Conservation (phyloP, 371 early-diverging fungal species). For the Mucor irregularis region DNA sequence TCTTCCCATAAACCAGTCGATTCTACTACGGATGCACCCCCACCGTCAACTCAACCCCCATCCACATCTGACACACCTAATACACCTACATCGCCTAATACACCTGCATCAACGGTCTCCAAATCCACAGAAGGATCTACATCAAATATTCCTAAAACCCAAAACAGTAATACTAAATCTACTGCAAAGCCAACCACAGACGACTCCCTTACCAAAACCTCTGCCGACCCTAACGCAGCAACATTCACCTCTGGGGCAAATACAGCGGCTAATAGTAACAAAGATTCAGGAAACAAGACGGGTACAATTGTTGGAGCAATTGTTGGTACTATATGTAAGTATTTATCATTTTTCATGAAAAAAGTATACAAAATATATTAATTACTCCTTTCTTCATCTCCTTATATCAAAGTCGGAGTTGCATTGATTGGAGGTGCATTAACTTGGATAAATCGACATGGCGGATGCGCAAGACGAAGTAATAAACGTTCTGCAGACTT, state of each 20-base stretch:
- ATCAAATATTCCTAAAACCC: neutral
- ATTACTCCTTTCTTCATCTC: neutral
- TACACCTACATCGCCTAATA: constrained; percentile 5
- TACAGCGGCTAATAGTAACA: constrained; percentile 1
- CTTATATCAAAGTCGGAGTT: constrained; percentile 31
- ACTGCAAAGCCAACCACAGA: neutral
- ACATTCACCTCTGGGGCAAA: constrained; percentile 6
- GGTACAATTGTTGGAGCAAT: constrained; percentile 40
- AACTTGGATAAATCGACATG: constrained; percentile 37
- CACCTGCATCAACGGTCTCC: constrained; percentile 5
- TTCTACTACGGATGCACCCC: constrained; percentile 8
- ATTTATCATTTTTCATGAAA: too few relatives aligned
- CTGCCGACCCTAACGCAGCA: neutral
- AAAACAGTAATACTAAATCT: neutral
- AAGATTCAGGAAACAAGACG: constrained; percentile 19
- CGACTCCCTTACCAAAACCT: neutral
- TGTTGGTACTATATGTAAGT: constrained; percentile 47
- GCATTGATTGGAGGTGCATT: constrained; percentile 39
- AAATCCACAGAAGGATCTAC: neutral
- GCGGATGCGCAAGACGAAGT: constrained; percentile 33
- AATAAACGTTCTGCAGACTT: constrained; percentile 32
- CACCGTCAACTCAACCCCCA: neutral
- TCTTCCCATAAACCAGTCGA: constrained; percentile 3
- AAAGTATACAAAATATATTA: neutral
- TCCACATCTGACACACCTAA: constrained; percentile 1